phyloP scores from a whole-genome alignment of 768 basidiomycete species.

The Royoungia palumana region DNA sequence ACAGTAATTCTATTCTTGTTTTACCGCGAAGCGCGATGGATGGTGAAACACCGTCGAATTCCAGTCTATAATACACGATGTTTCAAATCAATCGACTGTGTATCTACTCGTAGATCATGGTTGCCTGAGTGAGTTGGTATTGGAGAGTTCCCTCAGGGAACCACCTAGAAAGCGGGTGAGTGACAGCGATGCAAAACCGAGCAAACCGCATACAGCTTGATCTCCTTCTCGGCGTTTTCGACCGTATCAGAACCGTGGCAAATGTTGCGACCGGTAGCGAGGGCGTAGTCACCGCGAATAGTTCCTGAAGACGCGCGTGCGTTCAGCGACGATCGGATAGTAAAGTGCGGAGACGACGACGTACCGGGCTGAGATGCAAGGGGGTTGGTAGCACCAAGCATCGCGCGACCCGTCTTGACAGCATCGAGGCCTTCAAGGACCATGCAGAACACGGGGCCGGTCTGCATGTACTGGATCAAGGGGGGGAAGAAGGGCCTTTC shows the following conservation, averaged over 20 bases:
- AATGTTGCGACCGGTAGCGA: conserved; percentile 93
- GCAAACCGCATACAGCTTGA: conserved; percentile 63
- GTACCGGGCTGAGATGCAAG: conserved; percentile 80
- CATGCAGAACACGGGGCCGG: conserved; percentile 94
- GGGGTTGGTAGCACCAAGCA: conserved; percentile 98
- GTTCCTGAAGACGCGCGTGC: conserved; percentile 52
- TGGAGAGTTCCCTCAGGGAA: conserved; percentile 84
- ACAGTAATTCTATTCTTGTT: background rate
- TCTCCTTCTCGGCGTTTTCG: conserved; percentile 92
- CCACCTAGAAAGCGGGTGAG: conserved; percentile 53
- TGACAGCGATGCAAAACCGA: background rate
- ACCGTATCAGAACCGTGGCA: conserved; percentile 90
- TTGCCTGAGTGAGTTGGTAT: conserved; percentile 60
- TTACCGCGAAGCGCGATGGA: background rate
- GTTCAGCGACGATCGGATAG: conserved; percentile 5
- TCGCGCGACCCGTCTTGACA: conserved; percentile 91
- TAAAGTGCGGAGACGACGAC: conserved; percentile 22
- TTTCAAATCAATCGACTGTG: conserved; percentile 9
- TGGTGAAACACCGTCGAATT: background rate
- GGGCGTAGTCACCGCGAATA: conserved; percentile 93
- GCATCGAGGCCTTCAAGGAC: conserved; percentile 94
- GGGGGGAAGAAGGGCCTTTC: conserved; percentile 95
- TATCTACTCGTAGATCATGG: conserved; percentile 78
- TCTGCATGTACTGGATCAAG: conserved; percentile 93
- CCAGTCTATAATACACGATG: conserved; percentile 20